Conservation (phyloP, 805 yeast species). For the Cyberlindnera lachancei region DNA sequence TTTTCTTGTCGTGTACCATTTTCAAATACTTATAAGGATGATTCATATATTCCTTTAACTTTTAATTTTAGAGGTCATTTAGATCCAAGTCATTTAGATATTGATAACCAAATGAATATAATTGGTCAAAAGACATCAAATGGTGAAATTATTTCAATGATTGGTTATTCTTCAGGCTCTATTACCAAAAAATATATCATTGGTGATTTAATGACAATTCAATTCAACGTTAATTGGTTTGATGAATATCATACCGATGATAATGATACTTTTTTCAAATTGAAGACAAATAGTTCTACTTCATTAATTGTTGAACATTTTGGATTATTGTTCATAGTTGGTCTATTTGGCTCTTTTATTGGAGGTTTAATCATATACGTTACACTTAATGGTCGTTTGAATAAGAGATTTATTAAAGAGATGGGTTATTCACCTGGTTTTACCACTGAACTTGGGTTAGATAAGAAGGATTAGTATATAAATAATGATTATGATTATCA, state of each 20-base stretch:
- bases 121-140: slow-evolving; percentile 31
- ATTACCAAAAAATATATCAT: slow-evolving; percentile 51
- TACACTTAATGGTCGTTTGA: slow-evolving; percentile 13
- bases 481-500: too few relatives aligned
- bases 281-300: slow-evolving; percentile 7
- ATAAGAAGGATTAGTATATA: slow-evolving; percentile 10
- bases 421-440: slow-evolving; percentile 16
- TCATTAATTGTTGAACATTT: too few relatives aligned
- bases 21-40: slow-evolving; percentile 27
- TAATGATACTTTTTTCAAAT: slow-evolving; percentile 7
- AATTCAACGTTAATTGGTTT: slow-evolving; percentile 54
- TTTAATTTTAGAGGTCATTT: slow-evolving; percentile 61
- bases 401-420: slow-evolving; percentile 12
- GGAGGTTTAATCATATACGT: slow-evolving; percentile 8
- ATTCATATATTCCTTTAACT: slow-evolving; percentile 47
- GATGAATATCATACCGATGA: slow-evolving; percentile 10
- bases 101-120: slow-evolving; percentile 51
- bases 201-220: slow-evolving; percentile 53
- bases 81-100: slow-evolving; percentile 59
- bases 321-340: neutral
- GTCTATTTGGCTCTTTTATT: slow-evolving; percentile 2
- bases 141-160: slow-evolving; percentile 37
- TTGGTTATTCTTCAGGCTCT: slow-evolving; percentile 52
- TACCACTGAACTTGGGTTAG: slow-evolving; percentile 14
- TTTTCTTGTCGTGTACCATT: slow-evolving; percentile 59